Conservation (phyloP, 1,284 basidiomycete species). For the Rugosomyces carneus region DNA sequence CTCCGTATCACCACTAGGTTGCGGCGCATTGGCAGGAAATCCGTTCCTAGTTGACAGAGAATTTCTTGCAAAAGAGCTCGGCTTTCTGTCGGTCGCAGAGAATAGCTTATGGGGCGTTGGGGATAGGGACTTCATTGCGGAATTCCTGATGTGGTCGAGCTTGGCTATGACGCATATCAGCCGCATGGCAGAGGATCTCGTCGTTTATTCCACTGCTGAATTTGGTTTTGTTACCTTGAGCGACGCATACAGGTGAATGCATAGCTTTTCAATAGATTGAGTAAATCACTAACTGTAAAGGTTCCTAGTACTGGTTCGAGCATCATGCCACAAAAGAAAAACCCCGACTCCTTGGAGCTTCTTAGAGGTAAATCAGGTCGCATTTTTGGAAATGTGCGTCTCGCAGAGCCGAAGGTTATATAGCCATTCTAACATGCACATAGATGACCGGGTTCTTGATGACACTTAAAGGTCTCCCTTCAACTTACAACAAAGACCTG, state of each 20-base stretch:
- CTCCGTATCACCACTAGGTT: slow-evolving; percentile 90
- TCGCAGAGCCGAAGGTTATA: neutral
- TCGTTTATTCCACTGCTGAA: slow-evolving; percentile 95
- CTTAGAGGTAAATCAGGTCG: slow-evolving; percentile 94
- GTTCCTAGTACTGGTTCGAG: slow-evolving; percentile 85
- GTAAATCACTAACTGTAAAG: slow-evolving; percentile 1
- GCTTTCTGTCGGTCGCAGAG: slow-evolving; percentile 80
- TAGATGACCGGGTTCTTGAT: slow-evolving; percentile 98
- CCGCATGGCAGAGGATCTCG: slow-evolving; percentile 92
- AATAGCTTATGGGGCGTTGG: slow-evolving; percentile 95
- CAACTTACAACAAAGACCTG: slow-evolving; percentile 98
- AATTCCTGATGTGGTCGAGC: slow-evolving; percentile 96
- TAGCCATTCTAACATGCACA: slow-evolving; percentile 8
- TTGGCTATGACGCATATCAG: slow-evolving; percentile 91
- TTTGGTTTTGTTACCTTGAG: slow-evolving; percentile 93
- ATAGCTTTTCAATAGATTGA: neutral
- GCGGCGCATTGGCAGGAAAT: slow-evolving; percentile 94
- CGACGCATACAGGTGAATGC: slow-evolving; percentile 85
- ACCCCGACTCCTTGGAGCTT: slow-evolving; percentile 94
- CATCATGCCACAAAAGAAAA: slow-evolving; percentile 99
- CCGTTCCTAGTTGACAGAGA: slow-evolving; percentile 90
- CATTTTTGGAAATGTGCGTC: slow-evolving; percentile 81
- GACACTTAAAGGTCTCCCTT: slow-evolving; percentile 95
- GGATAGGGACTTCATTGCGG: slow-evolving; percentile 95
- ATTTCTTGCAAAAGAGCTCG: slow-evolving; percentile 81